Evolutionary conservation across 1,139 yeast genomes (phyloP), one percentile per base, ranked within the genome.

Genomic region (Candida labiduridarum): DNA sequence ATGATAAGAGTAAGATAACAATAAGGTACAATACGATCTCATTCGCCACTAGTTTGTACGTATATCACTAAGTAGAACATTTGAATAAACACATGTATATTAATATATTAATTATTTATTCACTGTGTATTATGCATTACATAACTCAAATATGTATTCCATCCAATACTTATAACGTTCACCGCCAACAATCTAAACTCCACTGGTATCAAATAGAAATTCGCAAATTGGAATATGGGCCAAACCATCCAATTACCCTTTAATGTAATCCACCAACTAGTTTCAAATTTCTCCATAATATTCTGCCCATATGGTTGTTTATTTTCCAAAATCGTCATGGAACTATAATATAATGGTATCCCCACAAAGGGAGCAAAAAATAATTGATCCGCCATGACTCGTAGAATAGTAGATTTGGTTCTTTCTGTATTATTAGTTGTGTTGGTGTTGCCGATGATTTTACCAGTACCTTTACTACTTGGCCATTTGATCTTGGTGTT

Each of bases 71-170:
- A 11, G n/a, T 15, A 33, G 15, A 33, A 33, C 11, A 38, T 38
- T 12, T 38, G n/a, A 4, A 38, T 15, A 18, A 3, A 38, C 9
- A 36, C 5, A 36, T 9, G n/a, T 36, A 38, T 12, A 38, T 8
- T 9, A 8, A 9, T 15, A 35, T 35, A 35, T 8, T 19, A 3
- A 19, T 10, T 18, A 12, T 10, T 22, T 19, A 36, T 7, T n/a
- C 33, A 42, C 38, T 39, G 40, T 19, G 45, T 49, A 34, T 47
- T 49, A 43, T 62, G 60, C 50, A 61, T 56, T 10, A 54, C 55
- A 57, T 74, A 74, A 45, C 95, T 87, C 58, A 91, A 66, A 62
- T 80, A 90, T 16, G 94, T 83, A 64, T 91, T 92, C 97, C 97
- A 92, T 4, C 87, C 84, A 31, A 91, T 82, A 48, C 95, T 83